phyloP scores from a whole-genome alignment of 1,139 yeast species.

The Candida albicans region DNA sequence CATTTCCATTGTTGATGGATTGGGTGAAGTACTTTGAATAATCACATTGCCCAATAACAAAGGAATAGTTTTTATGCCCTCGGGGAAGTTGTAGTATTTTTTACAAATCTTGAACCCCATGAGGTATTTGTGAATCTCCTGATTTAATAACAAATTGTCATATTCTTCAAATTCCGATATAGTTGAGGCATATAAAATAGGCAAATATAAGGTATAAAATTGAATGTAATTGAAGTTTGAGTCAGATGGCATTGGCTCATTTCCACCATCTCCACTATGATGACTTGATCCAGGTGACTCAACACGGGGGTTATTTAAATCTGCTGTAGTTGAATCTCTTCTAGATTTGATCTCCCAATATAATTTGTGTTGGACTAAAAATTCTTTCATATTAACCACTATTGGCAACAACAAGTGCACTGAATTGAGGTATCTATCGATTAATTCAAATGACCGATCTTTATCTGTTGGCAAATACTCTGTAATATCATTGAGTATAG shows the following conservation, averaged over 20 bases:
- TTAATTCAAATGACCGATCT: slow-evolving; percentile 50
- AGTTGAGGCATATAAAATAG: slow-evolving; percentile 53
- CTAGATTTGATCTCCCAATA: slow-evolving; percentile 44
- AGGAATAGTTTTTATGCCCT: slow-evolving; percentile 48
- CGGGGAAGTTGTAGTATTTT: slow-evolving; percentile 53
- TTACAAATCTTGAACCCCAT: slow-evolving; percentile 50
- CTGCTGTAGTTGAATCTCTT: background rate
- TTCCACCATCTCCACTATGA: background rate
- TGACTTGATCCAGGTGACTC: slow-evolving; percentile 2
- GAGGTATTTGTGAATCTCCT: slow-evolving; percentile 49
- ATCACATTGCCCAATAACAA: slow-evolving; percentile 51
- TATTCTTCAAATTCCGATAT: slow-evolving; percentile 58
- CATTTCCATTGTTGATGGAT: slow-evolving; percentile 55
- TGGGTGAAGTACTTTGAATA: slow-evolving; percentile 55
- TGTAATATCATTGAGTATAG: slow-evolving; percentile 36
- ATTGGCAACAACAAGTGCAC: slow-evolving; percentile 58
- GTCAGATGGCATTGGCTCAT: slow-evolving; percentile 1
- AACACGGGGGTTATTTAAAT: background rate
- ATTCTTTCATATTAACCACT: slow-evolving; percentile 42
- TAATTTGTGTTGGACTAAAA: slow-evolving; percentile 46
- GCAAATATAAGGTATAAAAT: slow-evolving; percentile 49
- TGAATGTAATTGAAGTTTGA: slow-evolving; percentile 38
- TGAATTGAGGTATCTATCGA: slow-evolving; percentile 48
- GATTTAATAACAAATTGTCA: slow-evolving; percentile 46
- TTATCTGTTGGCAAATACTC: slow-evolving; percentile 36